Conservation (phyloP, 1,284 basidiomycete genomes). For the Uromyces viciae-fabae region DNA sequence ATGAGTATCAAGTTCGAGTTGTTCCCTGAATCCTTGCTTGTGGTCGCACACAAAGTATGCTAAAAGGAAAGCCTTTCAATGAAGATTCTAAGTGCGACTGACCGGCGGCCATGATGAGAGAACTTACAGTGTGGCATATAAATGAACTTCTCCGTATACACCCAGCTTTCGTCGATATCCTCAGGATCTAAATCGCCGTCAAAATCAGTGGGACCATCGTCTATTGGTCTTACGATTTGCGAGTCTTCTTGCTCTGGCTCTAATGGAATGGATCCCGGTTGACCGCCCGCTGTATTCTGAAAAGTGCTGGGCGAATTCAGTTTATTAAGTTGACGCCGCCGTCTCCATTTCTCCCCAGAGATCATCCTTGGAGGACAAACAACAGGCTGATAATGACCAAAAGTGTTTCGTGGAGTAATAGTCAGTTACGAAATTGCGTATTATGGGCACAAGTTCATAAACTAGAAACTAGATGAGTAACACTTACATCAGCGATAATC, state of each 20-base stretch:
- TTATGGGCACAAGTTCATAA: neutral
- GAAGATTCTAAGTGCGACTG: constrained; percentile 48
- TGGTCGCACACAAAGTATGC: constrained; percentile 67
- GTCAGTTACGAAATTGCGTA: no score
- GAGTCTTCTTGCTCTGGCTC: constrained; percentile 34
- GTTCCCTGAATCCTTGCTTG: constrained; percentile 59
- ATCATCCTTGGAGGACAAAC: constrained; percentile 61
- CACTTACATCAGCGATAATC: constrained; percentile 56
- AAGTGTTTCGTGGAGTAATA: no score
- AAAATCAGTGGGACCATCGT: constrained; percentile 53
- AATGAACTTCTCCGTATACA: constrained; percentile 60
- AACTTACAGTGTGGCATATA: constrained; percentile 49
- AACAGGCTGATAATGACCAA: constrained; percentile 56
- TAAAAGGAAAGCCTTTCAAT: neutral
- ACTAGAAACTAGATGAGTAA: neutral
- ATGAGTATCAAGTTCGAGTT: constrained; percentile 11
- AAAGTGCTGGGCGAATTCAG: neutral
- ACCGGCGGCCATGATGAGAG: constrained; percentile 60
- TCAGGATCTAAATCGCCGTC: constrained; percentile 62
- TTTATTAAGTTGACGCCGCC: constrained; percentile 17
- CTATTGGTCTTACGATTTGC: constrained; percentile 44
- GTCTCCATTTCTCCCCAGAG: constrained; percentile 57
- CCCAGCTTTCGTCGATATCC: constrained; percentile 59
- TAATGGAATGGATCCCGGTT: neutral
- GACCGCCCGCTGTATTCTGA: neutral